Percentiles rank a stretch among this genome's conserved stretches.
phyloP scores from a whole-genome alignment of 139 green algal species.

The Tetraselmis chui region DNA sequence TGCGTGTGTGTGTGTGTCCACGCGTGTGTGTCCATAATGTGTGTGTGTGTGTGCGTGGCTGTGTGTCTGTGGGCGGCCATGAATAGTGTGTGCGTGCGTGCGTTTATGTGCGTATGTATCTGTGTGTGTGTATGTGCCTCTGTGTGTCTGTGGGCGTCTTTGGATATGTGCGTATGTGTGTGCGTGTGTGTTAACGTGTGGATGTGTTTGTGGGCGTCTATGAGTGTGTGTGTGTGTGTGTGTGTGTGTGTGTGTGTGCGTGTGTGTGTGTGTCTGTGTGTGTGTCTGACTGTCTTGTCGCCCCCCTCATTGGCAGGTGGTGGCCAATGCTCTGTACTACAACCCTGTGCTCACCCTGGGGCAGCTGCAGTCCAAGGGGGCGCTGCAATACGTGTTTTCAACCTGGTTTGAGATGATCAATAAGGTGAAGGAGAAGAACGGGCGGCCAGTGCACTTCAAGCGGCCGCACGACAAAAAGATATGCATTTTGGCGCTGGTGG shows the following conservation, averaged over 20 bases:
- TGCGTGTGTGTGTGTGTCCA: conserved; percentile 12
- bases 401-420: conserved; percentile 54
- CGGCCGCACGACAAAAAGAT: conserved; percentile 72
- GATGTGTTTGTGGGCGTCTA: neutral
- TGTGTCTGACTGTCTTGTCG: neutral
- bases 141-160: neutral
- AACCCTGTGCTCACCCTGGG: conserved; percentile 64
- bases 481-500: conserved; percentile 53
- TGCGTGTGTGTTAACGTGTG: neutral
- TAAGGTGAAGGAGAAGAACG: conserved; percentile 1
- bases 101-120: neutral
- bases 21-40: neutral
- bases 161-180: neutral
- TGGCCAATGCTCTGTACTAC: conserved; percentile 88
- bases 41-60: neutral
- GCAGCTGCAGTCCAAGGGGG: conserved; percentile 38
- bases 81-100: too few relatives aligned
- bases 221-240: neutral
- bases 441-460: conserved; percentile 60
- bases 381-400: conserved; percentile 31
- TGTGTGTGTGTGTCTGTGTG: neutral
- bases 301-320: too few relatives aligned
- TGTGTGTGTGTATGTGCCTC: neutral
- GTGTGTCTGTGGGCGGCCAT: too few relatives aligned
- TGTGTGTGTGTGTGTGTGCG: neutral